These are phyloP conservation scores for Tulasnella sp. DNA, from an alignment of 768 basidiomycete species.

Conservation along the genomic window DNA sequence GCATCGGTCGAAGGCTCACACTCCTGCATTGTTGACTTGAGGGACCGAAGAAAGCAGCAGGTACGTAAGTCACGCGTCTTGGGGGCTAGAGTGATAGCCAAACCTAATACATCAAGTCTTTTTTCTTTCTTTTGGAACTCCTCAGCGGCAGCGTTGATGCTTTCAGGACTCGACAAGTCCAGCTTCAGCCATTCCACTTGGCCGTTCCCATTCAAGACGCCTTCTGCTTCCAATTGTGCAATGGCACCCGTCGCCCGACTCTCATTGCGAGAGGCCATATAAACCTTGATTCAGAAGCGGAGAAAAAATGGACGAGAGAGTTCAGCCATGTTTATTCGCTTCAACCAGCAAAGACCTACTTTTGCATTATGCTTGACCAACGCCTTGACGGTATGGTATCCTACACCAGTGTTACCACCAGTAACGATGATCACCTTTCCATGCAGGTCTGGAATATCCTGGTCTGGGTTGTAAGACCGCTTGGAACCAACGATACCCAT, in stretches of 20 bases:
- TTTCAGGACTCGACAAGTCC: slow-evolving; percentile 55
- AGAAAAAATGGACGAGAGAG: background rate
- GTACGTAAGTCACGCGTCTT: background rate
- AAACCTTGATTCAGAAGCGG: slow-evolving; percentile 42
- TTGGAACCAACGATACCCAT: slow-evolving; percentile 5
- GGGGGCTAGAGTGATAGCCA: slow-evolving; percentile 35
- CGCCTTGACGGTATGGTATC: slow-evolving; percentile 56
- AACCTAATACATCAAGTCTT: slow-evolving; percentile 60
- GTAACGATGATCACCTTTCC: slow-evolving; percentile 62
- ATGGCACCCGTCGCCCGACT: slow-evolving; percentile 54
- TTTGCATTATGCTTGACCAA: slow-evolving; percentile 60
- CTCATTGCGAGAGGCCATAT: slow-evolving; percentile 58
- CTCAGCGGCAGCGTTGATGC: slow-evolving; percentile 54
- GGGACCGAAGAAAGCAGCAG: background rate
- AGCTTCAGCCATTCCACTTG: slow-evolving; percentile 56
- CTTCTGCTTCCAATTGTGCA: slow-evolving; percentile 51
- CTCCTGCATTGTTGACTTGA: slow-evolving; percentile 44
- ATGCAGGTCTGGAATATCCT: slow-evolving; percentile 51
- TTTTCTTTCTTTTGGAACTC: slow-evolving; percentile 55
- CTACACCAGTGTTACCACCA: slow-evolving; percentile 58
- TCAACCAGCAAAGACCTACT: slow-evolving; percentile 38
- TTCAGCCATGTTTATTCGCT: background rate
- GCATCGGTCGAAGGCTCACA: slow-evolving; percentile 47
- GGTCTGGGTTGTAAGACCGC: slow-evolving; percentile 44
- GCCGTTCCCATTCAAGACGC: slow-evolving; percentile 52